These are phyloP conservation scores for Mycosphaerella sp. DNA, from an alignment of 2,329 filamentous ascomycete species.

Conservation along the genomic window DNA sequence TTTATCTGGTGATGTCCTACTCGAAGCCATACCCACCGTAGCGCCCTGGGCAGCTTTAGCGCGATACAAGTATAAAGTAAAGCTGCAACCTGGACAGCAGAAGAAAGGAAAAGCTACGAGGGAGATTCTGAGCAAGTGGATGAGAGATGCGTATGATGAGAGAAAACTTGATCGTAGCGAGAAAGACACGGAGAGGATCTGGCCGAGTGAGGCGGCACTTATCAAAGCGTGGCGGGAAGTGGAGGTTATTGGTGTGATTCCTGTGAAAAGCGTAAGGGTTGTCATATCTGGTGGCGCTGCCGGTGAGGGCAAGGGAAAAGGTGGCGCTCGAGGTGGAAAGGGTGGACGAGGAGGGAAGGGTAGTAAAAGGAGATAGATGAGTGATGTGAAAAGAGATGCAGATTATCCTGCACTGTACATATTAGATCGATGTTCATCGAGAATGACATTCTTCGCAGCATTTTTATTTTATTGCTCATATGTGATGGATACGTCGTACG, in stretches of 20 bases:
- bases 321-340: constrained; percentile 25
- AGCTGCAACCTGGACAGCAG: constrained; percentile 78
- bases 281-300: constrained; percentile 57
- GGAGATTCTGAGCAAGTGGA: constrained; percentile 81
- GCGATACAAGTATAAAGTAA: constrained; percentile 87
- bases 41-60: constrained; percentile 58
- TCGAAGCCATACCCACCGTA: constrained; percentile 58
- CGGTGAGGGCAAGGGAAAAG: constrained; percentile 34
- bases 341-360: constrained; percentile 22
- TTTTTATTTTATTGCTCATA: too few species aligned
- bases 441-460: too few species aligned
- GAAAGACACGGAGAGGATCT: constrained; percentile 64
- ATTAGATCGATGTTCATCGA: too few species aligned
- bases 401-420: too few species aligned
- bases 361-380: constrained; percentile 14
- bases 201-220: constrained; percentile 79
- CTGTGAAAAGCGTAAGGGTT: constrained; percentile 72
- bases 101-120: constrained; percentile 95
- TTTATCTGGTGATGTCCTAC: constrained; percentile 72
- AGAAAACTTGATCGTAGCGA: constrained; percentile 42
- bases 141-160: constrained; percentile 52
- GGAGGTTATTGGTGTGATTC: constrained; percentile 73
- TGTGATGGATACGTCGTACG: too few species aligned
- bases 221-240: constrained; percentile 73
- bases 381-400: not conserved